phyloP scores from a whole-genome alignment of 2,329 filamentous ascomycete genomes.

The Calonectria pauciramosa region DNA sequence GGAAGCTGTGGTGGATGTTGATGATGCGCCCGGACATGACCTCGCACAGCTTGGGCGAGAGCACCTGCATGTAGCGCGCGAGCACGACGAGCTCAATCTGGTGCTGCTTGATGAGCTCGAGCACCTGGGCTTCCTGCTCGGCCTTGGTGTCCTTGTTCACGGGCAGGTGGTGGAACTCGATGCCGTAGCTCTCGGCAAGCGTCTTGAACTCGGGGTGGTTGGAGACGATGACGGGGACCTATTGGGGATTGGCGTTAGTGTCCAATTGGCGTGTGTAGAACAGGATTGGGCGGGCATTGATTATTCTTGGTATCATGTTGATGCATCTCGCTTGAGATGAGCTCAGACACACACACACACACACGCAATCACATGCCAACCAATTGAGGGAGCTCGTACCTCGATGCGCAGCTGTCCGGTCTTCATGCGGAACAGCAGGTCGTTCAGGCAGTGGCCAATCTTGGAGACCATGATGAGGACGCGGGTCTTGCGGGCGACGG shows the following conservation, averaged over 20 bases:
- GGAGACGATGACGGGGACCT: slow-evolving; percentile 81
- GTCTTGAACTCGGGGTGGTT: slow-evolving; percentile 83
- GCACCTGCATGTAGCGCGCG: slow-evolving; percentile 90
- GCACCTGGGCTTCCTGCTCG: slow-evolving; percentile 78
- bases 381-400: slow-evolving; percentile 28
- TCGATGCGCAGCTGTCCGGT: slow-evolving; percentile 82
- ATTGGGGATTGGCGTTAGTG: neutral
- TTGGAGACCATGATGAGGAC: slow-evolving; percentile 93
- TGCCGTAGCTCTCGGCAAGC: slow-evolving; percentile 79
- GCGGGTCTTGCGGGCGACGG: slow-evolving; percentile 77
- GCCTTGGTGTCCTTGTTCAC: slow-evolving; percentile 84
- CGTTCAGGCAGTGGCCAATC: slow-evolving; percentile 88
- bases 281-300: too few species aligned
- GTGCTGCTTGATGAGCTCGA: slow-evolving; percentile 78
- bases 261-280: too few species aligned
- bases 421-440: slow-evolving; percentile 84
- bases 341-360: too few species aligned
- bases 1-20: slow-evolving; percentile 92
- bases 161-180: slow-evolving; percentile 85
- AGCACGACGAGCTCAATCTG: slow-evolving; percentile 84
- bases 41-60: slow-evolving; percentile 79
- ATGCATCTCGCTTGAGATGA: neutral
- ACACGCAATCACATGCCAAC: neutral
- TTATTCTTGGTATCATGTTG: neutral
- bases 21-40: slow-evolving; percentile 90